Conservation (phyloP, 1,284 basidiomycete species). For the Malassezia globosa region DNA sequence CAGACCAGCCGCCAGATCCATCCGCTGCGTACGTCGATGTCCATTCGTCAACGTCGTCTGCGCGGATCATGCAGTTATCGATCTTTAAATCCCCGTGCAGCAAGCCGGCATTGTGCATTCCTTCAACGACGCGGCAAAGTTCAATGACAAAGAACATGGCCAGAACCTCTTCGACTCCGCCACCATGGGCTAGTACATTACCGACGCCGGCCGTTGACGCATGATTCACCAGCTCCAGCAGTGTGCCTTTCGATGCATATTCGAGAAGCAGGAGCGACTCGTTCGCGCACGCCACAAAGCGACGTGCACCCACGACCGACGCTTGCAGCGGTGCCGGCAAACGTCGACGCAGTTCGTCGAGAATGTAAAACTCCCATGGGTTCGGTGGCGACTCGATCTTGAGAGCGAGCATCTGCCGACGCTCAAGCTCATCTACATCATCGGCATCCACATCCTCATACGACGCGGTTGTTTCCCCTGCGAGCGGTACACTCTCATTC, state of each 20-base stretch:
- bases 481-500: constrained; percentile 22
- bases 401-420: constrained; percentile 62
- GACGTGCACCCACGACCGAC: constrained; percentile 34
- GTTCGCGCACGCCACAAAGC: constrained; percentile 51
- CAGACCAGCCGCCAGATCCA: constrained; percentile 70
- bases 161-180: constrained; percentile 72
- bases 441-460: constrained; percentile 57
- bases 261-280: constrained; percentile 84
- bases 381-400: constrained; percentile 84
- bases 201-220: constrained; percentile 49
- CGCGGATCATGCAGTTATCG: constrained; percentile 87
- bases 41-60: constrained; percentile 65
- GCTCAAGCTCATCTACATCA: constrained; percentile 55
- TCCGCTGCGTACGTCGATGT: constrained; percentile 61
- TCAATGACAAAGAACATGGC: constrained; percentile 92
- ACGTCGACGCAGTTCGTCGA: constrained; percentile 60
- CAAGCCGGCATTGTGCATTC: constrained; percentile 67
- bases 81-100: constrained; percentile 98
- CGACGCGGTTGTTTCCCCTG: constrained; percentile 16
- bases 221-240: constrained; percentile 84
- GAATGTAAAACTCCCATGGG: constrained; percentile 83
- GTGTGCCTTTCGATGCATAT: constrained; percentile 76
- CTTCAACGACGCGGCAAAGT: constrained; percentile 70
- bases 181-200: constrained; percentile 56
- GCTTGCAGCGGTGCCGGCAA: constrained; percentile 14